phyloP scores from a whole-genome alignment of 148 eudicot genomes.

The Camellia japonica region DNA sequence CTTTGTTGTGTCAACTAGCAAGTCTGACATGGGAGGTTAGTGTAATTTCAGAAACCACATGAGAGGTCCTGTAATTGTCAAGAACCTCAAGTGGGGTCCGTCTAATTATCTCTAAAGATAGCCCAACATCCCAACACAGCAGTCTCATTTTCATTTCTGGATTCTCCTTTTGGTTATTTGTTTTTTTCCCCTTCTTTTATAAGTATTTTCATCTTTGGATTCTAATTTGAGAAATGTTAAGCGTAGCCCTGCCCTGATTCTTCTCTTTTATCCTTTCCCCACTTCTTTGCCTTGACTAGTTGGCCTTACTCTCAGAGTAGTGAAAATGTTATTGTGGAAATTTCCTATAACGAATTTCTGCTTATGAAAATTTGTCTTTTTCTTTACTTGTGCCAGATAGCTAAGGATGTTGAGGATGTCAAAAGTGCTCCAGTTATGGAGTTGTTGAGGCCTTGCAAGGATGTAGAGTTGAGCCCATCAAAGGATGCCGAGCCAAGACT shows the following conservation, averaged over 20 bases:
- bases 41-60: too few species aligned
- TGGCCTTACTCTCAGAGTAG: background rate
- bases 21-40: too few species aligned
- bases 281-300: background rate
- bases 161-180: too few species aligned
- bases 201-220: background rate
- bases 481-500: conserved; percentile 26
- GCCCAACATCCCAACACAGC: background rate
- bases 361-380: conserved; percentile 4
- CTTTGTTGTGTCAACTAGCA: too few species aligned
- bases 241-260: too few species aligned
- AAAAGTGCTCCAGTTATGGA: conserved; percentile 24
- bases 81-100: too few species aligned
- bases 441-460: conserved; percentile 23
- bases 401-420: conserved; percentile 33
- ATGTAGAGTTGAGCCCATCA: conserved; percentile 17
- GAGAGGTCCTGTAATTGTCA: too few species aligned
- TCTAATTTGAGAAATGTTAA: background rate
- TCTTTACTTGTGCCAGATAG: conserved; percentile 11
- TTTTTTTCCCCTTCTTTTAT: background rate
- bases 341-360: background rate
- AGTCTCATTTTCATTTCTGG: background rate
- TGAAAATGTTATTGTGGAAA: background rate
- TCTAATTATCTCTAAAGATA: too few species aligned
- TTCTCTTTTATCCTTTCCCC: too few species aligned